These are phyloP conservation scores for Spizellomyces punctatus DNA, from an alignment of 192 early-diverging fungal species.

Conservation along the genomic window DNA sequence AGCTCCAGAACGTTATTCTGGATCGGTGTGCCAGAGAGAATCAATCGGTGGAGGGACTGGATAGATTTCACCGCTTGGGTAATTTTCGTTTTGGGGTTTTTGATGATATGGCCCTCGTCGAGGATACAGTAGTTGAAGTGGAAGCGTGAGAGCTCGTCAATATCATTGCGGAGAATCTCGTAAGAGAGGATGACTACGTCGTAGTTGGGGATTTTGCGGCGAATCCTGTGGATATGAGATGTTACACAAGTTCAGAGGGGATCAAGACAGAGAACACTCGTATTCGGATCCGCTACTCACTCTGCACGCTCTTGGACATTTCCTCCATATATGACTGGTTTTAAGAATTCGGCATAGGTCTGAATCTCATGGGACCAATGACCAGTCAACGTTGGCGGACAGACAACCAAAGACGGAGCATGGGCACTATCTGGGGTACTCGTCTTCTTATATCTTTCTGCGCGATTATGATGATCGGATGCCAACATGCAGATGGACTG, in stretches of 20 bases:
- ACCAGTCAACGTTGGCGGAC: conserved; percentile 91
- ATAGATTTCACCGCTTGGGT: conserved; percentile 92
- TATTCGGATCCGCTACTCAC: conserved; percentile 30
- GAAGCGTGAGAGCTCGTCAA: conserved; percentile 71
- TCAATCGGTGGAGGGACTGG: conserved; percentile 80
- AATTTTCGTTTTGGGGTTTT: conserved; percentile 91
- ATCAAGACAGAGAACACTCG: neutral
- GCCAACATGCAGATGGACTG: conserved; percentile 96
- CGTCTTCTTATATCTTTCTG: conserved; percentile 54
- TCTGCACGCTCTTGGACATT: conserved; percentile 72
- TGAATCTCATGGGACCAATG: conserved; percentile 97
- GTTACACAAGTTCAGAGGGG: neutral
- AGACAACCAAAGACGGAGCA: conserved; percentile 88
- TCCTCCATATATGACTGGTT: conserved; percentile 86
- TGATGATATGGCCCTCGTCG: conserved; percentile 98
- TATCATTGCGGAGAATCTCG: conserved; percentile 95
- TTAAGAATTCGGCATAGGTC: conserved; percentile 74
- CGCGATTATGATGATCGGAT: conserved; percentile 80
- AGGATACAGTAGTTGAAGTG: conserved; percentile 95
- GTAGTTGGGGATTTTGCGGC: conserved; percentile 58
- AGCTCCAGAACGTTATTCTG: conserved; percentile 98
- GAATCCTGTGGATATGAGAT: conserved; percentile 20
- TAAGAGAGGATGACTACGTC: conserved; percentile 95
- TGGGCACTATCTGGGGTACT: conserved; percentile 66
- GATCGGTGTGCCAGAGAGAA: conserved; percentile 96